Conservation (phyloP, 805 yeast species). For the Starmerella roubikii region DNA sequence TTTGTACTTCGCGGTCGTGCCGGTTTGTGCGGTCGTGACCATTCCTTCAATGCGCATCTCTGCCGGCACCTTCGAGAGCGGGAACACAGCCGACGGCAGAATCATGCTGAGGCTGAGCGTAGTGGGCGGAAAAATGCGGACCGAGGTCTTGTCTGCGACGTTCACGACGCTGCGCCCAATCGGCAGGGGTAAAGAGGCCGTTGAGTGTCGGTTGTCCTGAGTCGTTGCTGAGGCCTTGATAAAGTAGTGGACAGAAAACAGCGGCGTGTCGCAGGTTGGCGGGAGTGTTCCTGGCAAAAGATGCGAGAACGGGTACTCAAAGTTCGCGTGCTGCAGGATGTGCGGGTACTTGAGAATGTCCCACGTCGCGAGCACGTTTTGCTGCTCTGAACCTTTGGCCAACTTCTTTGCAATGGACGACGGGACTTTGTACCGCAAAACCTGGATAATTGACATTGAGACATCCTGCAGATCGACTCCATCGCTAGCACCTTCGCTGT, state of each 20-base stretch:
- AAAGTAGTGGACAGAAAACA: constrained; percentile 63
- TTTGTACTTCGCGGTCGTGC: constrained; percentile 12
- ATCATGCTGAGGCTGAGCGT: constrained; percentile 76
- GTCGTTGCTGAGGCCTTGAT: constrained; percentile 40
- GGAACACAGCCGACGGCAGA: constrained; percentile 78
- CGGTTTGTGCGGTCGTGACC: constrained; percentile 26
- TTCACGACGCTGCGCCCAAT: constrained; percentile 64
- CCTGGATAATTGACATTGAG: constrained; percentile 43
- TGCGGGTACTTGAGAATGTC: constrained; percentile 49
- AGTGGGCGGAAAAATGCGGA: constrained; percentile 92
- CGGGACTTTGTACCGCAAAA: constrained; percentile 29
- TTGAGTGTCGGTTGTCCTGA: constrained; percentile 4
- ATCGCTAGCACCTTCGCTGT: constrained; percentile 27
- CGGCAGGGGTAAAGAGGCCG: constrained; percentile 30
- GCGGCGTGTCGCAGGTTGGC: constrained; percentile 44
- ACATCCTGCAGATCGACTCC: constrained; percentile 30
- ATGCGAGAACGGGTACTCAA: constrained; percentile 86
- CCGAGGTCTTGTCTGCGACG: constrained; percentile 73
- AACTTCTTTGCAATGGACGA: constrained; percentile 8
- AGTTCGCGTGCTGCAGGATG: constrained; percentile 54
- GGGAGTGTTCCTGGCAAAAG: constrained; percentile 80
- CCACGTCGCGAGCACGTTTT: constrained; percentile 70
- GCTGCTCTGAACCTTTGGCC: constrained; percentile 14
- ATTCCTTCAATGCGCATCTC: constrained; percentile 60
- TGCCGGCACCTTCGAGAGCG: constrained; percentile 71